Evolutionary conservation across 2,329 filamentous ascomycete genomes (phyloP).

Genomic region (Diaporthe sp.): DNA sequence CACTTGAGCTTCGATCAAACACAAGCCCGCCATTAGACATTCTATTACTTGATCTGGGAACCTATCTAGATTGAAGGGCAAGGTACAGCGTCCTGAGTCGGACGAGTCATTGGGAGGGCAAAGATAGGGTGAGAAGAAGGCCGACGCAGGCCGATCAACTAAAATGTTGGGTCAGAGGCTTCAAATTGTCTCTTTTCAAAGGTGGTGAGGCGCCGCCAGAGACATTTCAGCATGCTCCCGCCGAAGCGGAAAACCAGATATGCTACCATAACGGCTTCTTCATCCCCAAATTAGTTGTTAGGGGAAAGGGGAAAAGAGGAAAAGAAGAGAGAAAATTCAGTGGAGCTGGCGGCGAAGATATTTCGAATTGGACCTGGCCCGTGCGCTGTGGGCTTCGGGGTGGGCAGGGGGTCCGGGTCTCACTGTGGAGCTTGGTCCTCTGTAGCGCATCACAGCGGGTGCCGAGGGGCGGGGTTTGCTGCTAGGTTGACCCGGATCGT

Average conservation of each 20-base stretch:
- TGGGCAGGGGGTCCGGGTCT: neutral
- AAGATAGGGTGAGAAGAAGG: conserved; percentile 45
- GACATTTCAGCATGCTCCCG: conserved; percentile 76
- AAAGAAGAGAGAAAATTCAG: conserved; percentile 41
- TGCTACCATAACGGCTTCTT: conserved; percentile 76
- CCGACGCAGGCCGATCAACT: conserved; percentile 52
- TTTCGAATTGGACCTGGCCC: conserved; percentile 28
- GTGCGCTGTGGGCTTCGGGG: conserved; percentile 24
- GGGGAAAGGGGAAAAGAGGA: conserved; percentile 55
- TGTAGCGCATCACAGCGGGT: conserved; percentile 25
- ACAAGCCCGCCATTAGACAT: neutral
- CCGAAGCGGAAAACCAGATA: conserved; percentile 66
- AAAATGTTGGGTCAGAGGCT: conserved; percentile 70
- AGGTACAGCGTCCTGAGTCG: neutral
- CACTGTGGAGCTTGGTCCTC: neutral
- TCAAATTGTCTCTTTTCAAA: conserved; percentile 72
- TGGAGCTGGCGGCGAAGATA: conserved; percentile 32
- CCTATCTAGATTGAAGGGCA: conserved; percentile 15
- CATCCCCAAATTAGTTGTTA: conserved; percentile 85
- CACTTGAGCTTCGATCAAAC: conserved; percentile 1
- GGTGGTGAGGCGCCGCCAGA: conserved; percentile 74
- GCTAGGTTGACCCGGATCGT: conserved; percentile 7
- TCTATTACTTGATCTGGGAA: neutral
- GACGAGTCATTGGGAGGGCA: conserved; percentile 41
- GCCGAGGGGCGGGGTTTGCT: conserved; percentile 26